Evolutionary conservation across 2,329 filamentous ascomycete genomes (phyloP), one percentile per base, ranked within the genome.

Genomic region (Talaromyces sp.): DNA sequence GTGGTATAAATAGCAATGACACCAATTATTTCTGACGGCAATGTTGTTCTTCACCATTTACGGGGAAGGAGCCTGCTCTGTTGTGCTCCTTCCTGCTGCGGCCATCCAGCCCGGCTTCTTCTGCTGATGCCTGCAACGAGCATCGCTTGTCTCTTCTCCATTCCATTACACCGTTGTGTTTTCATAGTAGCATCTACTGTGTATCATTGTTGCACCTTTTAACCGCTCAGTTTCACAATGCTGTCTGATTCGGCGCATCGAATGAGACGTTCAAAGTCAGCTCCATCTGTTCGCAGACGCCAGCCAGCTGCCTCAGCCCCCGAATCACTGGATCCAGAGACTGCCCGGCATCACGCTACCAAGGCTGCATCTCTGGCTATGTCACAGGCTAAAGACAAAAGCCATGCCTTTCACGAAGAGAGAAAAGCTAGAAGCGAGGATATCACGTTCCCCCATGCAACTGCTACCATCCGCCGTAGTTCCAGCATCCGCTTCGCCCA

Each of bases 291-390:
- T 52, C 71, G 70, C 35, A 70, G 65, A 59, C 64, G 64, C 32
- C 69, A 68, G 41, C 66, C 64, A 55, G 59, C 60, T 17, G 63
- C 67, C 49, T 55, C 65, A 29, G 35, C 64, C 24, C 59, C 66
- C 10, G 71, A 73, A 21, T 60, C 66, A 3, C 64, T 74, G 21
- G 68, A 75, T 56, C 64, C 70, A 9, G 69, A 73, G 10, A 54
- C 68, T 6, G 68, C 69, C 53, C 71, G 68, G 51, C 59, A 65
- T 17, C 75, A 76, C 63, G 77, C 77, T 19, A 68, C 73, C 9
- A 71, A 73, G n/a, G 77, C 77, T 50, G 77, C 77, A 8, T 74
- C 75, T 14, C 66, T 69, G 17, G 77, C 77, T 38, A 79, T 80
- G 77, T 69, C 68, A 38, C 70, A 75, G 29, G 73, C 72, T 2